Conservation (phyloP, 345 rosid genomes). For the Salix suchowensis region DNA sequence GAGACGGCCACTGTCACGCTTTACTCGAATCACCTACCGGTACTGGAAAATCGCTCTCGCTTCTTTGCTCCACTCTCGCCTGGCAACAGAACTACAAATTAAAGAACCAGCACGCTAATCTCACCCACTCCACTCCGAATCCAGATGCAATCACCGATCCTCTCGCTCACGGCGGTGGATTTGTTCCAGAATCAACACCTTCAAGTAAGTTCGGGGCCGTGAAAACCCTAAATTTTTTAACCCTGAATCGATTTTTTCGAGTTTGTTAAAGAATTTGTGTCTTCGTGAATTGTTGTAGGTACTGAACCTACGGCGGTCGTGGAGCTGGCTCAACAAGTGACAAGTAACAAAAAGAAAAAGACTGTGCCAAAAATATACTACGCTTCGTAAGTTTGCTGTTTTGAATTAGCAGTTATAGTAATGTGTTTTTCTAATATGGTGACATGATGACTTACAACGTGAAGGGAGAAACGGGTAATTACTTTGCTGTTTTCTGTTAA, state of each 20-base stretch:
- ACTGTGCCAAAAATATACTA: constrained; percentile 58
- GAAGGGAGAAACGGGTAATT: neutral
- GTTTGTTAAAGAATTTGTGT: neutral
- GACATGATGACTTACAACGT: neutral
- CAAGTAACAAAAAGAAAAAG: constrained; percentile 50
- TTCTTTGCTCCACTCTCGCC: constrained; percentile 87
- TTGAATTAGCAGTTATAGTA: neutral
- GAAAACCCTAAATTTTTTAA: neutral
- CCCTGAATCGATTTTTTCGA: neutral
- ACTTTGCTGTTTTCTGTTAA: constrained; percentile 10
- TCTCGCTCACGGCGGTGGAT: constrained; percentile 82
- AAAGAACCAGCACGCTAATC: constrained; percentile 34
- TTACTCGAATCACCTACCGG: constrained; percentile 97
- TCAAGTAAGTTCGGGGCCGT: constrained; percentile 39
- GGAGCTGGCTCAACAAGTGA: constrained; percentile 34
- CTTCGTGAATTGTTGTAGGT: constrained; percentile 23
- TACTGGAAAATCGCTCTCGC: constrained; percentile 93
- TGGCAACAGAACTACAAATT: constrained; percentile 68
- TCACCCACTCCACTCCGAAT: constrained; percentile 46
- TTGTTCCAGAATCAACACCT: constrained; percentile 73
- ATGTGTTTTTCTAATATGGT: neutral
- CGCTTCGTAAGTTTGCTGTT: constrained; percentile 58
- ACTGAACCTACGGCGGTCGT: constrained; percentile 27
- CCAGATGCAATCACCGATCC: constrained; percentile 77
- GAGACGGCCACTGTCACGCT: constrained; percentile 84